phyloP scores from a whole-genome alignment of 2,329 filamentous ascomycete genomes.

The Fusarium pilosicola region DNA sequence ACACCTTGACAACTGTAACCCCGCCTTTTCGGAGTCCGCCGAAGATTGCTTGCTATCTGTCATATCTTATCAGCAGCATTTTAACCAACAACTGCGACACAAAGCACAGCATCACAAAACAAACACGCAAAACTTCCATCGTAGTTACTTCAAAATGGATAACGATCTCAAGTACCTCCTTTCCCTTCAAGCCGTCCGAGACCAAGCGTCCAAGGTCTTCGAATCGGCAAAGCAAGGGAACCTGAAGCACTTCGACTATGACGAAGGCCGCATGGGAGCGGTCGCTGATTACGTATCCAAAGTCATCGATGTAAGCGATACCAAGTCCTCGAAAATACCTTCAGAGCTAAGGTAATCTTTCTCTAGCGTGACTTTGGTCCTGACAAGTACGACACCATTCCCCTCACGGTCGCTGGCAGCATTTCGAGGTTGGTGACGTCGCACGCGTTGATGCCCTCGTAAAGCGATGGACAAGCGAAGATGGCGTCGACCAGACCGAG shows the following conservation, averaged over 20 bases:
- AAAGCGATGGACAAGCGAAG: conserved; percentile 55
- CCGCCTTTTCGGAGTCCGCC: background rate
- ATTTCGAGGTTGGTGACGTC: conserved; percentile 67
- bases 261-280: conserved; percentile 50
- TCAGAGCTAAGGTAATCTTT: accelerated
- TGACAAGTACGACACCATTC: conserved; percentile 57
- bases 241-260: conserved; percentile 56
- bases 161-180: conserved; percentile 46
- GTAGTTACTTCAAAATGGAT: background rate
- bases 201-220: conserved; percentile 47
- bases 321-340: accelerated
- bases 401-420: conserved; percentile 69
- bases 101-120: background rate
- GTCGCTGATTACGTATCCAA: conserved; percentile 55
- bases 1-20: background rate
- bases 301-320: conserved; percentile 53
- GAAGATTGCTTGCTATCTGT: background rate
- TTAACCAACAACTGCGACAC: background rate
- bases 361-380: conserved; percentile 62
- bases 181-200: conserved; percentile 50
- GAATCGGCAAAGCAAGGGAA: conserved; percentile 51
- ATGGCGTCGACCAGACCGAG: conserved; percentile 52
- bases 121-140: accelerated
- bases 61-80: background rate
- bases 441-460: conserved; percentile 59